Percentiles rank a stretch among this genome's conserved stretches.
phyloP scores from a whole-genome alignment of 805 yeast species.

The Candida glaebosa region DNA sequence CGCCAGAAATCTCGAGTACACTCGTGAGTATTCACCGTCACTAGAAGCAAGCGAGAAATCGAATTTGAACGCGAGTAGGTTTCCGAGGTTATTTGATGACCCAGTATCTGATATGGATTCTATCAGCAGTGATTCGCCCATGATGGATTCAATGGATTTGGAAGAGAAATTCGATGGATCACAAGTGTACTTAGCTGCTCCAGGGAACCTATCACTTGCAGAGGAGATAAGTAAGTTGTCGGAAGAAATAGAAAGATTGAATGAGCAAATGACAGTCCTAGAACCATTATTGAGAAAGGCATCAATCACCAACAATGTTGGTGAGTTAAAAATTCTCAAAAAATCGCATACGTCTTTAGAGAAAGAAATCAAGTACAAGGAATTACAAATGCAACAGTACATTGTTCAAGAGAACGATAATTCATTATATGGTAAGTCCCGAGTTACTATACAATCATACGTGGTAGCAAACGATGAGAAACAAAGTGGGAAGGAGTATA shows the following conservation, averaged over 20 bases:
- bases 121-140: slow-evolving; percentile 17
- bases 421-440: slow-evolving; percentile 65
- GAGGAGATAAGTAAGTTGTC: slow-evolving; percentile 64
- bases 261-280: slow-evolving; percentile 61
- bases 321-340: slow-evolving; percentile 62
- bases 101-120: slow-evolving; percentile 31
- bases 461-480: slow-evolving; percentile 48
- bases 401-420: slow-evolving; percentile 80
- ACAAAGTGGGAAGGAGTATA: slow-evolving; percentile 52
- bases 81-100: slow-evolving; percentile 34
- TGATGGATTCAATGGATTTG: slow-evolving; percentile 14
- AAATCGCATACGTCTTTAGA: slow-evolving; percentile 66
- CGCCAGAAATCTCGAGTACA: not conserved
- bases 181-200: slow-evolving; percentile 47
- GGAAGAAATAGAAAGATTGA: slow-evolving; percentile 53
- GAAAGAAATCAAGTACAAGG: slow-evolving; percentile 71
- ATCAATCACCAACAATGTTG: slow-evolving; percentile 72
- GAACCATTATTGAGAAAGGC: slow-evolving; percentile 74
- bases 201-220: slow-evolving; percentile 61
- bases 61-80: slow-evolving; percentile 9
- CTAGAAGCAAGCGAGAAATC: not conserved
- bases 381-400: slow-evolving; percentile 73
- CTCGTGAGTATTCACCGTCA: not conserved
- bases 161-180: slow-evolving; percentile 7
- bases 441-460: slow-evolving; percentile 49